phyloP scores from a whole-genome alignment of 768 basidiomycete species.

The Punctularia strigosozonata region DNA sequence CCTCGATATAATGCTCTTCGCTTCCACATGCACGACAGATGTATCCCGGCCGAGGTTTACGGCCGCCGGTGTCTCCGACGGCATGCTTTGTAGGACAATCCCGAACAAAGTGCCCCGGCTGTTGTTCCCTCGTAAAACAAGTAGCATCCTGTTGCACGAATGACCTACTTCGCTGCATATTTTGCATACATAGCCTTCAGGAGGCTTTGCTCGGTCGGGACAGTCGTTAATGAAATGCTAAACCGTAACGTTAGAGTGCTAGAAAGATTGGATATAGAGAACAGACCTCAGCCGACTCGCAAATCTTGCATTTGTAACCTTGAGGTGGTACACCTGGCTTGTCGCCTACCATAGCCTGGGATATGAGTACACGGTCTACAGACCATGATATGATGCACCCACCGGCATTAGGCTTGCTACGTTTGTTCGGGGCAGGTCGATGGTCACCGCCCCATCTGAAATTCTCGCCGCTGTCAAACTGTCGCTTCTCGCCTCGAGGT shows the following conservation, averaged over 20 bases:
- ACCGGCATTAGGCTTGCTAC: too few relatives aligned
- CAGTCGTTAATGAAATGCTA: conserved; percentile 74
- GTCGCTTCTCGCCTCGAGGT: conserved; percentile 39
- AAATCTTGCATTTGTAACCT: conserved; percentile 70
- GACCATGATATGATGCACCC: too few relatives aligned
- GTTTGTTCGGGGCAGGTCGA: conserved; percentile 33
- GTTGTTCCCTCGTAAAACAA: conserved; percentile 1
- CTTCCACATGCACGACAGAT: conserved; percentile 88
- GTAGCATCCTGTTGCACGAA: not conserved
- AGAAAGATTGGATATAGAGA: not conserved
- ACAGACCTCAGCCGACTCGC: conserved; percentile 62
- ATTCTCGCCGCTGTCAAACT: conserved; percentile 41
- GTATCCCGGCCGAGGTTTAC: conserved; percentile 77
- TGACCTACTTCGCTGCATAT: conserved; percentile 59
- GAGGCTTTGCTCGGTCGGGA: conserved; percentile 63
- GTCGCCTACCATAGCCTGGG: too few relatives aligned
- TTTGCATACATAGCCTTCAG: conserved; percentile 80
- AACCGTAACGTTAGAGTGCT: not conserved
- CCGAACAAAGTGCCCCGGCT: conserved; percentile 79
- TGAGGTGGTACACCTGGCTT: conserved; percentile 48
- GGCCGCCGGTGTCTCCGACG: conserved; percentile 72
- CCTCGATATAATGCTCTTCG: conserved; percentile 75
- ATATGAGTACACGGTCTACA: too few relatives aligned
- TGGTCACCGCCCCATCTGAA: conserved; percentile 59
- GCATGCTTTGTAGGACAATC: conserved; percentile 79